These are phyloP conservation scores for Ganoderma sinense DNA, from an alignment of 1,284 basidiomycete genomes.

Conservation along the genomic window DNA sequence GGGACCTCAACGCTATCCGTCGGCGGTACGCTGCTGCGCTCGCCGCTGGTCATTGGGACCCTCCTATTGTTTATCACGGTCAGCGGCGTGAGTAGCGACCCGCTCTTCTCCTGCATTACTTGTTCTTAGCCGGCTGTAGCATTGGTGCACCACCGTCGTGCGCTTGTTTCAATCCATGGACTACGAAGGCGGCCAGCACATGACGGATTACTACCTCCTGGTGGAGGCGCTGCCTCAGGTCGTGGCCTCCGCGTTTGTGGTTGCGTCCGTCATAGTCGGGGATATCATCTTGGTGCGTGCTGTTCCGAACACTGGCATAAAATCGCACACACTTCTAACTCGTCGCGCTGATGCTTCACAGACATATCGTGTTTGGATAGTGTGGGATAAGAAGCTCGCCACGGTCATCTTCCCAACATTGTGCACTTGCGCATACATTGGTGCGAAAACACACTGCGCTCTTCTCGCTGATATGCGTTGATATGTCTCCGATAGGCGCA, in stretches of 20 bases:
- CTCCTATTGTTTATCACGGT: constrained; percentile 9
- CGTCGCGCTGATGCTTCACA: neutral
- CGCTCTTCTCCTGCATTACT: no score
- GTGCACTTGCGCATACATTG: constrained; percentile 20
- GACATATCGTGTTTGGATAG: constrained; percentile 31
- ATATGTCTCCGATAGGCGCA: constrained; percentile 2
- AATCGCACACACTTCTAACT: neutral
- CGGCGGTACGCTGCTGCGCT: neutral
- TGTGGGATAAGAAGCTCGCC: constrained; percentile 23
- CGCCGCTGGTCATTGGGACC: constrained; percentile 9
- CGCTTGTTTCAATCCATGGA: constrained; percentile 26
- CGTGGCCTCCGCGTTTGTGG: constrained; percentile 21
- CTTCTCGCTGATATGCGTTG: neutral
- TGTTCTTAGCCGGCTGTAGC: constrained; percentile 10
- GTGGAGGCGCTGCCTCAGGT: constrained; percentile 23
- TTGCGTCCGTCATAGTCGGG: constrained; percentile 25
- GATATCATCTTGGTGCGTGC: constrained; percentile 27
- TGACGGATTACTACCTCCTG: constrained; percentile 19
- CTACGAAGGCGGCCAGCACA: constrained; percentile 16
- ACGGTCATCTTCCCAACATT: constrained; percentile 28
- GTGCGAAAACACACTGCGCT: neutral
- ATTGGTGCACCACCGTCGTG: constrained; percentile 27
- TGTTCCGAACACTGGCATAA: neutral
- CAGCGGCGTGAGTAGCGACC: constrained; percentile 4
- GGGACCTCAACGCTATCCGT: neutral